Evolutionary conservation across 1,284 basidiomycete species (phyloP).

Genomic region (Austroboletus novae-zelandiae): DNA sequence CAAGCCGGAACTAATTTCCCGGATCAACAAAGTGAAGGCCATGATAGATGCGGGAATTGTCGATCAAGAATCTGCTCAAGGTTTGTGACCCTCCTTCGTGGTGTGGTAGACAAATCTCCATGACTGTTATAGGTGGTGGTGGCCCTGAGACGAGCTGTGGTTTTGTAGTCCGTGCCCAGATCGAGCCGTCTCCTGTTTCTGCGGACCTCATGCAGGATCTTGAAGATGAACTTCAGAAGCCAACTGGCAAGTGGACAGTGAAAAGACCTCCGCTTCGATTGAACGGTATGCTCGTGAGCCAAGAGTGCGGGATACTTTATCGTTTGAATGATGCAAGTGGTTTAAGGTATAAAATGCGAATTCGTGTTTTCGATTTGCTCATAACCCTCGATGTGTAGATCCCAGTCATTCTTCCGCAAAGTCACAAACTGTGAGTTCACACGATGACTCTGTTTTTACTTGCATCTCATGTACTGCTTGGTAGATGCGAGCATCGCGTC

Average conservation of each 20-base stretch:
- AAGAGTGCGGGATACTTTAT: slow-evolving; percentile 74
- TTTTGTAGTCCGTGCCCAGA: slow-evolving; percentile 63
- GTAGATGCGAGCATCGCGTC: slow-evolving; percentile 73
- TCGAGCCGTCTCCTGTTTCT: slow-evolving; percentile 52
- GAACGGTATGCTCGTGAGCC: slow-evolving; percentile 68
- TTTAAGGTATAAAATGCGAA: slow-evolving; percentile 46
- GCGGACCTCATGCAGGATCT: slow-evolving; percentile 59
- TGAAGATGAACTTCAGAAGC: slow-evolving; percentile 67
- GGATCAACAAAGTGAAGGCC: slow-evolving; percentile 58
- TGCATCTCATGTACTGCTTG: slow-evolving; percentile 4
- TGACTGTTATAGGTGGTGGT: slow-evolving; percentile 11
- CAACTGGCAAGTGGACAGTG: slow-evolving; percentile 65
- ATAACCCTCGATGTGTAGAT: slow-evolving; percentile 33
- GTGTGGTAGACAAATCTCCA: not conserved
- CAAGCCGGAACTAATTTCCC: slow-evolving; percentile 60
- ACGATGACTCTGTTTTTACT: not conserved
- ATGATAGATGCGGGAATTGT: slow-evolving; percentile 62
- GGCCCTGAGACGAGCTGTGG: slow-evolving; percentile 46
- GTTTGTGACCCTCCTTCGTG: slow-evolving; percentile 4
- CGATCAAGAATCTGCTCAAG: slow-evolving; percentile 43
- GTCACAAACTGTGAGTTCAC: slow-evolving; percentile 71
- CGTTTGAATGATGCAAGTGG: slow-evolving; percentile 67
- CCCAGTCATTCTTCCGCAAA: slow-evolving; percentile 72
- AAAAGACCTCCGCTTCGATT: slow-evolving; percentile 54
- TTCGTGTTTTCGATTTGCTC: not conserved